These are phyloP conservation scores for Crithidia mellificae DNA, from an alignment of 208 protist species.

Conservation along the genomic window DNA sequence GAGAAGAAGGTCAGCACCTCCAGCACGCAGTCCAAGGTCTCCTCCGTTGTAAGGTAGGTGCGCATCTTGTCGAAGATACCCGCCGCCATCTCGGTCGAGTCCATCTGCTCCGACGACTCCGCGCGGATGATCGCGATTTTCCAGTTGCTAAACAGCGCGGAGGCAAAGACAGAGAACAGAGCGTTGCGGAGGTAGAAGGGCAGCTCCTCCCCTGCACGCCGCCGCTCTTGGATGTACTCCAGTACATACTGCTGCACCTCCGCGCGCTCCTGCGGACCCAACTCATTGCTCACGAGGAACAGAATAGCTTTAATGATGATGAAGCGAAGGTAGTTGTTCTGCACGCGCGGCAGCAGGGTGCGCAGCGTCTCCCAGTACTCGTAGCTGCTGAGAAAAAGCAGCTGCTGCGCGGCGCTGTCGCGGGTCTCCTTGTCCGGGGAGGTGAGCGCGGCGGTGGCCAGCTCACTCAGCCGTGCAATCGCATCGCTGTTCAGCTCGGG, in stretches of 20 bases:
- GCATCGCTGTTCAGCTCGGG: constrained; percentile 19
- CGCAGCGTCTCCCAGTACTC: constrained; percentile 80
- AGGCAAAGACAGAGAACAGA: constrained; percentile 74
- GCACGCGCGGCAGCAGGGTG: constrained; percentile 43
- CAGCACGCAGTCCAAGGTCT: constrained; percentile 76
- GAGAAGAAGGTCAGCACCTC: constrained; percentile 76
- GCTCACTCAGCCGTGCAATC: constrained; percentile 40
- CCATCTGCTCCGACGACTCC: constrained; percentile 34
- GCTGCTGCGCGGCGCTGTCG: constrained; percentile 55
- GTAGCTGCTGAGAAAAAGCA: constrained; percentile 80
- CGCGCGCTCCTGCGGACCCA: constrained; percentile 75
- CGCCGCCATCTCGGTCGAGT: constrained; percentile 25
- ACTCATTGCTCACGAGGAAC: constrained; percentile 87
- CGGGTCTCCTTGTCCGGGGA: constrained; percentile 60
- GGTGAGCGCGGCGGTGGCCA: constrained; percentile 51
- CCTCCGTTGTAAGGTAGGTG: constrained; percentile 44
- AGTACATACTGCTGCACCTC: constrained; percentile 73
- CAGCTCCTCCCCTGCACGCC: constrained; percentile 41
- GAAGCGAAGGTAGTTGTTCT: constrained; percentile 81
- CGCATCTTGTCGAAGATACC: constrained; percentile 53
- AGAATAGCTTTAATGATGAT: constrained; percentile 80
- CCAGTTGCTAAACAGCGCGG: constrained; percentile 80
- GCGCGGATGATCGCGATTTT: constrained; percentile 49
- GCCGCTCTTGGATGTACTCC: constrained; percentile 48
- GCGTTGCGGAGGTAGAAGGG: constrained; percentile 65